These are phyloP conservation scores for Rusavskia elegans DNA, from an alignment of 495 filamentous ascomycete genomes.

Conservation along the genomic window DNA sequence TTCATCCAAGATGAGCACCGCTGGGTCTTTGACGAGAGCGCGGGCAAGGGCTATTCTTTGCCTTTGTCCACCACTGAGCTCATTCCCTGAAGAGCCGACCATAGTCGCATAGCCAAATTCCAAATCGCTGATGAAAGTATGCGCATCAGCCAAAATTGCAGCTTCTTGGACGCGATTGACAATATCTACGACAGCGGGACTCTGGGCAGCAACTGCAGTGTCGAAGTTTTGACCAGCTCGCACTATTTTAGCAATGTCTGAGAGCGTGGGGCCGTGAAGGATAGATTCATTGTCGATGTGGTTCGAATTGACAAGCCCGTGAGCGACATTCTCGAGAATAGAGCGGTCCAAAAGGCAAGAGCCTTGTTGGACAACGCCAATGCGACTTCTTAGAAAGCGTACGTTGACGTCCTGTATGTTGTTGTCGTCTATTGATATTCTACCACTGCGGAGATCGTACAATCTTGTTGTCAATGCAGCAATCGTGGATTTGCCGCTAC, in stretches of 20 bases:
- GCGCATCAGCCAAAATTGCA: constrained; percentile 25
- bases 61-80: constrained; percentile 47
- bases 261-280: constrained; percentile 17
- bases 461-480: constrained; percentile 47
- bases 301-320: constrained; percentile 45
- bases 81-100: constrained; percentile 38
- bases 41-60: constrained; percentile 54
- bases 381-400: constrained; percentile 72
- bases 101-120: constrained; percentile 34
- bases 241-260: constrained; percentile 4
- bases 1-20: constrained; percentile 74
- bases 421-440: constrained; percentile 54
- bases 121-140: constrained; percentile 28
- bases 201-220: too few species aligned
- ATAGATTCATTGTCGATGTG: constrained; percentile 22
- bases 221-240: too few species aligned
- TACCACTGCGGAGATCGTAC: constrained; percentile 29
- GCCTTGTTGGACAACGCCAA: constrained; percentile 59
- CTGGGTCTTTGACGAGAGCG: constrained; percentile 58
- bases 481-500: constrained; percentile 60
- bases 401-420: constrained; percentile 68
- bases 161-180: constrained; percentile 24
- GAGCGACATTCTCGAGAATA: constrained; percentile 51
- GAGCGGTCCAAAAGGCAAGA: constrained; percentile 48
- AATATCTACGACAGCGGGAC: constrained; percentile 12